phyloP scores from a whole-genome alignment of 768 basidiomycete species.

The Hydnomerulius pinastri region DNA sequence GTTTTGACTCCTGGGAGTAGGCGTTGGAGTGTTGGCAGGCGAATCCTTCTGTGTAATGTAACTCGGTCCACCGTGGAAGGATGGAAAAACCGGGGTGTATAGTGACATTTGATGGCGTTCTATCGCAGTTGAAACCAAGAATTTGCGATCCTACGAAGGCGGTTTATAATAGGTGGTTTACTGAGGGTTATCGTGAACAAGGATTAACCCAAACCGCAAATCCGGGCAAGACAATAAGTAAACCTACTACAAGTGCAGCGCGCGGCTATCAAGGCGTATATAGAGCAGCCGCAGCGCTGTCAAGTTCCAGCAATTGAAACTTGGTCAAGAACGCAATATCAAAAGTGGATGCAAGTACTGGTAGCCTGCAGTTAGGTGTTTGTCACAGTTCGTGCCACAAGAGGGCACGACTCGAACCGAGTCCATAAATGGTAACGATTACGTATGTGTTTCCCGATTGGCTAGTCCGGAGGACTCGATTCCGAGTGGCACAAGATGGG shows the following conservation, averaged over 20 bases:
- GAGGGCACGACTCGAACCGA: too few species aligned
- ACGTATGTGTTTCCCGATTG: too few species aligned
- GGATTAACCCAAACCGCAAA: not conserved
- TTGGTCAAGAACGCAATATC: not conserved
- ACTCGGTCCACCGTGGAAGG: slow-evolving; percentile 13
- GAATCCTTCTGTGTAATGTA: slow-evolving; percentile 7
- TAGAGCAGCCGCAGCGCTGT: not conserved
- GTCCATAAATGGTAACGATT: too few species aligned
- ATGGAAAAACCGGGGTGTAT: slow-evolving; percentile 36
- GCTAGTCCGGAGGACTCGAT: too few species aligned
- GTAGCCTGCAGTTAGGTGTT: too few species aligned
- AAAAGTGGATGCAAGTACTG: too few species aligned
- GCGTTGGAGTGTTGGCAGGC: not conserved
- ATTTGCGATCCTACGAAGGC: not conserved
- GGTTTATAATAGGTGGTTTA: not conserved
- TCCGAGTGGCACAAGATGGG: too few species aligned
- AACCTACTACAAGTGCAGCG: not conserved
- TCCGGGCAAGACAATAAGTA: not conserved
- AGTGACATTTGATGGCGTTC: slow-evolving; percentile 28
- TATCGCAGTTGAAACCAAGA: not conserved
- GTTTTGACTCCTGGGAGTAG: slow-evolving; percentile 5
- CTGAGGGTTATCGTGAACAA: not conserved
- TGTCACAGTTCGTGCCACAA: too few species aligned
- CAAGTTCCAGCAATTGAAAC: not conserved
- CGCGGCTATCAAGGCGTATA: not conserved